Evolutionary conservation across 1,284 basidiomycete genomes (phyloP).

Genomic region (Trametes pubescens): DNA sequence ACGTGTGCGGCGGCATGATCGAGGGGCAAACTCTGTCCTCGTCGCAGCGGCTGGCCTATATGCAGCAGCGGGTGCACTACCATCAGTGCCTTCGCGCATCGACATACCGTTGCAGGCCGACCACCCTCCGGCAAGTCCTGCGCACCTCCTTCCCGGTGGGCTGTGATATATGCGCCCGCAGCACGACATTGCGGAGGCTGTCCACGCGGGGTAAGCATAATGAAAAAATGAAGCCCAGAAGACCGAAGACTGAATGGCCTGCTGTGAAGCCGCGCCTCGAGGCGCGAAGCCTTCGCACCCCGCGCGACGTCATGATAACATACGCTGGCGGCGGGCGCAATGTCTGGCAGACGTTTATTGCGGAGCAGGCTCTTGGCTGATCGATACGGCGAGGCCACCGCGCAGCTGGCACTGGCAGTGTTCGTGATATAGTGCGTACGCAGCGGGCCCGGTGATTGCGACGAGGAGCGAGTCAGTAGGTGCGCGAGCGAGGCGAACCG

Average conservation of each 20-base stretch:
- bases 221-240: neutral
- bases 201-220: neutral
- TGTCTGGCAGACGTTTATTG: constrained; percentile 20
- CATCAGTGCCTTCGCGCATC: constrained; percentile 20
- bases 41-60: constrained; percentile 2
- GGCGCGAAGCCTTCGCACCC: neutral
- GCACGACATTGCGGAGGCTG: constrained; percentile 3
- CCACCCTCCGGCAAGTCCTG: neutral
- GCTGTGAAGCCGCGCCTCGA: neutral
- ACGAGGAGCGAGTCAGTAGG: neutral
- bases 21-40: constrained; percentile 2
- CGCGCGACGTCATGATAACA: constrained; percentile 12
- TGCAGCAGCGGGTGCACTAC: constrained; percentile 3
- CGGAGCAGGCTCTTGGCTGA: constrained; percentile 3
- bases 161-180: constrained; percentile 17
- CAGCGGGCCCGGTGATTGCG: constrained; percentile 10
- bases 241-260: neutral
- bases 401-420: constrained; percentile 1
- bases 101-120: neutral
- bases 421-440: constrained; percentile 19
- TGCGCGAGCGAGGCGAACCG: neutral
- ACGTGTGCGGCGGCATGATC: neutral
- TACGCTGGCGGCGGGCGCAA: constrained; percentile 4
- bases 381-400: constrained; percentile 6
- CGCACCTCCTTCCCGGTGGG: constrained; percentile 2